Base-by-base conservation (phyloP, 192 early-diverging fungal genomes). In the Umbelopsis sp. region DNA sequence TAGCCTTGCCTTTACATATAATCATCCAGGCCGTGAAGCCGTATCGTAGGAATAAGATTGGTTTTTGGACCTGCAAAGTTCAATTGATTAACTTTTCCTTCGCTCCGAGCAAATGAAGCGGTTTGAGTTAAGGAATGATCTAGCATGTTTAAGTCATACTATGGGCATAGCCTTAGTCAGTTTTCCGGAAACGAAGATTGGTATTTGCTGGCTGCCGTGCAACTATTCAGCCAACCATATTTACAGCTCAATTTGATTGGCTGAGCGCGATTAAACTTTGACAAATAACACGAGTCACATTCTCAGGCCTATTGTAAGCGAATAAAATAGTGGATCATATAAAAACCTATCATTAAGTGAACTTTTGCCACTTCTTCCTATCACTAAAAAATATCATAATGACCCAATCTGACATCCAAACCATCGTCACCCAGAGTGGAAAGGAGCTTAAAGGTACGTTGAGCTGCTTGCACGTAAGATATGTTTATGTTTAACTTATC, bases 331-430 rank as follows among this genome's bases (percentile, higher is more conserved):
- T 16, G 13, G 11, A 61, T 30, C 55, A 18, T 61, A 61, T 61
- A 61, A 61, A 61, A 61, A n/a, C 55, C 13, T 6, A 10, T 61
- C 30, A 37, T 61, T 30, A 61, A 5, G 7, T n/a, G 30, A 1
- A 61, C 55, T 3, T 3, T 33, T 35, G 27, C 27, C 18, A 13
- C 27, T 25, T 30, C 10, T 61, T 30, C 15, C 27, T 61, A 12
- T 22, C 55, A 12, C 30, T 27, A 35, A 27, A 37, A 6, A 61
- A 15, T 35, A 61, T 61, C 27, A 70, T 41, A 49, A 72, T 73
- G 67, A 67, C 71, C 45, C 71, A 73, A 69, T 10, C 73, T 45
- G 74, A 79, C 70, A 52, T 79, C 44, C 78, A 79, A 70, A 72
- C 73, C 33, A 67, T 72, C 55, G 48, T 49, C 25, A 71, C 75